Evolutionary conservation across 2,329 filamentous ascomycete genomes (phyloP).

Genomic region (Neonectria punicea): DNA sequence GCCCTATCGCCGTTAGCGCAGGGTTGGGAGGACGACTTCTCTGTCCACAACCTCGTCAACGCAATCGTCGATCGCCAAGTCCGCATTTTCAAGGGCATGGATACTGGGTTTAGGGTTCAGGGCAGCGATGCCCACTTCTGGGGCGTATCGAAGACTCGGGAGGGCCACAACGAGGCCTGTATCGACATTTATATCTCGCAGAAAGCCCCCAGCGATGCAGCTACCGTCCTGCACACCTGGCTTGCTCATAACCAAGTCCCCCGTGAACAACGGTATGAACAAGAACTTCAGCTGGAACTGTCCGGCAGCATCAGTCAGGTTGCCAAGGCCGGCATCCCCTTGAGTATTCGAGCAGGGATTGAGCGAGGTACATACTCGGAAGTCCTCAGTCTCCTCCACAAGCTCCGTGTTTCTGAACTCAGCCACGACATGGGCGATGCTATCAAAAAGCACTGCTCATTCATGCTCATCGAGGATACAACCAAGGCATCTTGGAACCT

Average conservation of each 20-base stretch:
- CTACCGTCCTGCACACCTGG: slow-evolving; percentile 25
- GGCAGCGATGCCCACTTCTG: slow-evolving; percentile 25
- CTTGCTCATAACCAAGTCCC: slow-evolving; percentile 16
- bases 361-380: slow-evolving; percentile 24
- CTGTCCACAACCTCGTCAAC: slow-evolving; percentile 9
- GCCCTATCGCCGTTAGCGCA: slow-evolving; percentile 10
- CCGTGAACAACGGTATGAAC: slow-evolving; percentile 17
- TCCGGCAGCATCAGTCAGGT: neutral
- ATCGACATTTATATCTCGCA: slow-evolving; percentile 23
- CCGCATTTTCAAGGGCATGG: slow-evolving; percentile 26
- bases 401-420: neutral
- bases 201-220: slow-evolving; percentile 22
- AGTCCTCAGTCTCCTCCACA: slow-evolving; percentile 25
- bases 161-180: neutral
- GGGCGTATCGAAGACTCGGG: slow-evolving; percentile 18
- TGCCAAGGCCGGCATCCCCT: slow-evolving; percentile 6
- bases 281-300: slow-evolving; percentile 21
- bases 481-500: slow-evolving; percentile 23
- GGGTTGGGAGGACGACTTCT: neutral
- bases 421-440: slow-evolving; percentile 9
- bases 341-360: slow-evolving; percentile 22
- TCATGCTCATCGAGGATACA: slow-evolving; percentile 21
- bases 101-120: slow-evolving; percentile 24
- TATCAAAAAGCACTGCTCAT: slow-evolving; percentile 16
- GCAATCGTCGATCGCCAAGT: slow-evolving; percentile 11